Conservation (phyloP, 768 basidiomycete species). For the Mycena alexandri region DNA sequence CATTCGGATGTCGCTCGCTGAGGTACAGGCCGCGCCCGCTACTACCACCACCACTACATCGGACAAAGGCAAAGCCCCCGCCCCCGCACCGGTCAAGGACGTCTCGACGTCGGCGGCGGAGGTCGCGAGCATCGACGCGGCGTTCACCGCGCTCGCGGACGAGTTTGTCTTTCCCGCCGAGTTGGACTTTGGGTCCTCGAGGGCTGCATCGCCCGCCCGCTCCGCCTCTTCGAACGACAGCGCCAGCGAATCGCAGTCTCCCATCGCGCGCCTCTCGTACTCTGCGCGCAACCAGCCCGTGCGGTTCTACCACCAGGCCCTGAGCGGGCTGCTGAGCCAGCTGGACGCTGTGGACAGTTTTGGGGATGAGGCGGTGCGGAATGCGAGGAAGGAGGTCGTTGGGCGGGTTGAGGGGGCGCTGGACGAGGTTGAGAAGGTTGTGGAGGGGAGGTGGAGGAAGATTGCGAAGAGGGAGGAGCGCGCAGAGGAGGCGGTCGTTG, state of each 20-base stretch:
- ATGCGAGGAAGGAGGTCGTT: conserved; percentile 67
- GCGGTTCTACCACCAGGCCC: conserved; percentile 71
- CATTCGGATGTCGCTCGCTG: conserved; percentile 51
- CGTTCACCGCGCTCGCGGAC: conserved; percentile 51
- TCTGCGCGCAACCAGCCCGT: conserved; percentile 70
- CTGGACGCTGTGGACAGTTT: conserved; percentile 73
- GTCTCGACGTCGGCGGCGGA: conserved; percentile 52
- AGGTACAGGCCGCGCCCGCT: conserved; percentile 27
- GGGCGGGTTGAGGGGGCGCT: conserved; percentile 67
- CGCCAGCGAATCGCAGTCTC: conserved; percentile 35
- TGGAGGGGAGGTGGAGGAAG: conserved; percentile 57
- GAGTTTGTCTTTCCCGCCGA: conserved; percentile 56
- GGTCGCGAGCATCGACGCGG: conserved; percentile 57
- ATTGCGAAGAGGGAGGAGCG: conserved; percentile 42
- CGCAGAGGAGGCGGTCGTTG: neutral
- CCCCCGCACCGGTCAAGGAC: conserved; percentile 44
- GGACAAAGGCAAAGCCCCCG: conserved; percentile 54
- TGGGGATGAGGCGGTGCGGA: conserved; percentile 67
- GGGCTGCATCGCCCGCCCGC: conserved; percentile 44
- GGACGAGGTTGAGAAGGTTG: conserved; percentile 62
- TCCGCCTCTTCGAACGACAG: conserved; percentile 36
- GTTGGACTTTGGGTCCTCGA: conserved; percentile 57
- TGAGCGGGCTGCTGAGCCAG: conserved; percentile 66
- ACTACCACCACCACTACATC: conserved; percentile 27
- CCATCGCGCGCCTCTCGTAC: conserved; percentile 63